Evolutionary conservation across 83 land plant genomes (phyloP), one percentile per base, ranked within the genome.

Genomic region (Picea abies): DNA sequence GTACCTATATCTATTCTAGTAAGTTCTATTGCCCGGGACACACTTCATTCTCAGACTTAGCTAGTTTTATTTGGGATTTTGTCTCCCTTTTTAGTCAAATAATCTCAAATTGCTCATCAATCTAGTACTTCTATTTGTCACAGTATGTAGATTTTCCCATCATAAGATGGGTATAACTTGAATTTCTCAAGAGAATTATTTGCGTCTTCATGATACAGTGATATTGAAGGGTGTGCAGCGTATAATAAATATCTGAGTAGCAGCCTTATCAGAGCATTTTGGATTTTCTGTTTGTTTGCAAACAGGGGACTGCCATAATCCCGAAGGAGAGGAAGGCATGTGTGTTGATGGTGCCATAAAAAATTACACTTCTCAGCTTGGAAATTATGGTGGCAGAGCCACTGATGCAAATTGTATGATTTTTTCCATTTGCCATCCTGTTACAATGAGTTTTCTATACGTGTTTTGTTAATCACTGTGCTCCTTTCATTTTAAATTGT

Each of bases 351-450:
- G 91, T 39, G 94, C 90, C 80, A 90, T 90, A 11, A 69, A 85
- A 32, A 97, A 97, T 78, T 90, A 88, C 71, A 95, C 99, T 26
- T 61, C 81, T 12, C 93, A 92, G 82, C 87, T 92, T 52, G 56
- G 35, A 23, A 60, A 82, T 44, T 44, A 44, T 44, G 49, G 49
- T 44, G 49, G 49, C 49, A 44, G 8, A 44, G 49, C 49, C 63
- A 83, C 81, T 73, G 79, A 76, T 58, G 76, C 35, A 65, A 16
- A 63, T 79, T 72, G 92, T 92, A 80, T 82, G 88, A 23, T 47
- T 44, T 63, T 81, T 41, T 63, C 78, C n/a, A 44, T 12, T 47
- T 15, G 39, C 78, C 52, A 78, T 63, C 61, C 60, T 44, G n/a
- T 20, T 29, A 32, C n/a, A 2, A 39, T 44, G 52, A 12, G 14